These are phyloP conservation scores for Nissolia schottii DNA, from an alignment of 306 rosid genomes.

Conservation along the genomic window DNA sequence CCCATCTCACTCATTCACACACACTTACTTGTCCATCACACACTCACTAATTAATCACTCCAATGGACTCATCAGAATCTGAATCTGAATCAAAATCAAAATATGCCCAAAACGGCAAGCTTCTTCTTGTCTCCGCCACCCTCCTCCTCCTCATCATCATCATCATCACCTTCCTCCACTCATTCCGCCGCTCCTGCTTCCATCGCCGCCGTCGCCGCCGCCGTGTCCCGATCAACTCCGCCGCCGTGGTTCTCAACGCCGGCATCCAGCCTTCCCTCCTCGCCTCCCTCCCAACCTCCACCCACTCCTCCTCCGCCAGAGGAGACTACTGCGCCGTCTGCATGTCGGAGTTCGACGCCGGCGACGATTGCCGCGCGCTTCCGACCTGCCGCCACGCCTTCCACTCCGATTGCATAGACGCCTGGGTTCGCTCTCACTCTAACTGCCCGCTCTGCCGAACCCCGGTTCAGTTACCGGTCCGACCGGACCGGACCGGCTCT, in stretches of 20 bases:
- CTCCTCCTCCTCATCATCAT: conserved; percentile 29
- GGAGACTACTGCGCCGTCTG: conserved; percentile 35
- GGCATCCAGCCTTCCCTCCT: conserved; percentile 31
- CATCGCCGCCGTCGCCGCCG: conserved; percentile 1
- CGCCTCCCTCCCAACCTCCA: conserved; percentile 31
- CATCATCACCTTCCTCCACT: conserved; percentile 23
- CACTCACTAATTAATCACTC: not conserved
- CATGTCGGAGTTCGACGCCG: conserved; percentile 33
- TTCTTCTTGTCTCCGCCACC: conserved; percentile 34
- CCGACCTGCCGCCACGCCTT: conserved; percentile 45
- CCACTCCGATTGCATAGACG: conserved; percentile 38
- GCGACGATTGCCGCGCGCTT: conserved; percentile 27
- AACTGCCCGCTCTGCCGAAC: conserved; percentile 45
- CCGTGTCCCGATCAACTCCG: not conserved
- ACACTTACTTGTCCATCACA: not conserved
- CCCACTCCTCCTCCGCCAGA: conserved; percentile 19
- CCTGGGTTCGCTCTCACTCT: conserved; percentile 41
- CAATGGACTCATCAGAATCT: not conserved
- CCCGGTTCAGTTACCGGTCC: not conserved
- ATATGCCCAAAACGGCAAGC: conserved; percentile 43
- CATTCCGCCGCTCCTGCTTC: conserved; percentile 13
- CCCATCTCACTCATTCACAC: not conserved
- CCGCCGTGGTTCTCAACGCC: not conserved
- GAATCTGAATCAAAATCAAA: not conserved
- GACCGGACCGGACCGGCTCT: not conserved